Evolutionary conservation across 352 stramenopile genomes (phyloP), one percentile per base, ranked within the genome.

Genomic region (Phytopythium litorale): DNA sequence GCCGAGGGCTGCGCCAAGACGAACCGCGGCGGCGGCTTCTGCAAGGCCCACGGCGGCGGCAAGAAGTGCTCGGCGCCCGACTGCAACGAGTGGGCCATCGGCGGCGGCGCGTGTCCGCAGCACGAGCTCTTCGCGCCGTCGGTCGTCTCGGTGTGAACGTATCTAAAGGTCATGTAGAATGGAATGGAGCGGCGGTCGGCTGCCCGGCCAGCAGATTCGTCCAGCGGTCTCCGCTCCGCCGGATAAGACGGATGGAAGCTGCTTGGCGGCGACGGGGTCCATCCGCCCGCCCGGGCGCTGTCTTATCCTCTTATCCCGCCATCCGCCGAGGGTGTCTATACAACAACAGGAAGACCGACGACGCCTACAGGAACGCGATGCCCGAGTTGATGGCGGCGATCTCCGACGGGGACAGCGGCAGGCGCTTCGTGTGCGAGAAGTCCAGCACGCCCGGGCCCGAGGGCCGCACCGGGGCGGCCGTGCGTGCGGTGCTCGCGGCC

Each of bases 341-440:
- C 19, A 58, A 35, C 32, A 28, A 28, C 30, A 43, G 19, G 12
- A 19, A 35, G n/a, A 7, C 18, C 18, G 51, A 11, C 21, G 15
- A 18, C 49, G 48, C 38, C 62, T 85, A 93, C 71, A 93, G 67
- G 67, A 89, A 91, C 46, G 81, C 73, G 51, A 91, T 60, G 58
- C 82, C 85, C 52, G 72, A 89, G 75, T 94, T 94, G 77, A 94
- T 94, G 48, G 85, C 83, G 33, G 80, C 72, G 46, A 92, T 71
- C 63, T 94, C 83, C 32, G 72, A 68, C 15, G 70, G 69, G 45
- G 80, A 86, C 49, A 94, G 66, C 58, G 83, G 77, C 63, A 91
- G 63, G 59, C 81, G 81, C 67, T 90, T 92, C 18, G 71, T 58
- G 63, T 78, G 75, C 51, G 64, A 71, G 66, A 92, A 92, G 42